Base-by-base conservation (phyloP, 306 rosid genomes). In the Betula pendula region DNA sequence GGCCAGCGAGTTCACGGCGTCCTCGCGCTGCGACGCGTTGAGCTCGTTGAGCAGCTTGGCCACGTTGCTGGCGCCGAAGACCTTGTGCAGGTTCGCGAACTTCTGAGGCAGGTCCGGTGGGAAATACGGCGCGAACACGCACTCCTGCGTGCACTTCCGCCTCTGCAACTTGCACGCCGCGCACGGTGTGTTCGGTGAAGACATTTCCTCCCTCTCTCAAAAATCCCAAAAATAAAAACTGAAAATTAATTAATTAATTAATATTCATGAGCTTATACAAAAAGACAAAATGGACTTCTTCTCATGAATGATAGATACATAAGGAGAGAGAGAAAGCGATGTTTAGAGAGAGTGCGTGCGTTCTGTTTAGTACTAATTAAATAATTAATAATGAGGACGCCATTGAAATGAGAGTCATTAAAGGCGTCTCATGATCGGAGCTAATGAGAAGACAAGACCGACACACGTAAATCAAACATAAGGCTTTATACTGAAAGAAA, bases 71-170 rank as follows among this genome's bases (percentile, higher is more conserved):
- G 98, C 98, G 0, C 98, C 98, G 75, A 94, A 94, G 3, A 92
- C 96, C 74, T 87, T 89, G 90, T 94, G 98, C 11, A 94, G 93
- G 62, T 82, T 89, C 17, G 86, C 79, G 25, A 94, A 94, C 72
- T 91, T 86, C 76, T 90, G 94, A 0, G 93, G 97, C 70, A 92
- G 89, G 77, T 94, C 98, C n/a, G 98, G 97, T 48, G 98, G 98
- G 77, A 94, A 94, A 75, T 92, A 94, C 17, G 98, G 98, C 0
- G 98, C 98, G 68, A 90, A 94, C 53, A 89, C 96, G 80, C 98
- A 94, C 76, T 94, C 97, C 67, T 88, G 94, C 19, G 98, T 92
- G 89, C 98, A 94, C 45, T 92, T 94, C 56, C 96, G 79, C 82
- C 98, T 62, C 15, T 81, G 90, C 31, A 66, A 83, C 83, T 94